These are phyloP conservation scores for Rhynchosporium secalis DNA, from an alignment of 2,329 filamentous ascomycete genomes.

Conservation along the genomic window DNA sequence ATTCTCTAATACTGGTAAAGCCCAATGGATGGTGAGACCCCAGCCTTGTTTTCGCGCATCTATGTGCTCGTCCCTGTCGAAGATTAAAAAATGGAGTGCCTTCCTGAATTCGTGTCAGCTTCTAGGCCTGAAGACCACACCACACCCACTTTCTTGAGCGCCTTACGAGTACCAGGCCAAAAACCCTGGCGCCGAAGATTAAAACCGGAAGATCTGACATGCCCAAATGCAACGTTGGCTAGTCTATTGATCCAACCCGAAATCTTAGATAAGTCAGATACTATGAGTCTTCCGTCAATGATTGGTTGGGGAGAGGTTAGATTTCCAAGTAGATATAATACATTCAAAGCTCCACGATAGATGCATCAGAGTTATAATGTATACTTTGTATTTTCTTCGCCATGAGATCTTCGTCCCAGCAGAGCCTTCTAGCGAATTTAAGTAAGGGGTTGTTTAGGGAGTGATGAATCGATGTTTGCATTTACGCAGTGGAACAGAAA, in stretches of 20 bases:
- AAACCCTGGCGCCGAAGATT: constrained; percentile 41
- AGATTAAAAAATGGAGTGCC: constrained; percentile 52
- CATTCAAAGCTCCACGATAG: no score
- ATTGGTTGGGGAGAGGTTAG: no score
- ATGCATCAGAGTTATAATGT: no score
- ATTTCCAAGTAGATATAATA: no score
- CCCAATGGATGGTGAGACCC: constrained; percentile 66
- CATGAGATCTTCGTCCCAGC: no score
- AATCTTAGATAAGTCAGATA: background rate
- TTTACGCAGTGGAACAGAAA: background rate
- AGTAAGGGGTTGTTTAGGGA: no score
- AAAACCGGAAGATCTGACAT: constrained; percentile 27
- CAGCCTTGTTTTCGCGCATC: constrained; percentile 54
- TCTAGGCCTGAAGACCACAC: background rate
- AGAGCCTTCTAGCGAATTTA: no score
- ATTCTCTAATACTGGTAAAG: constrained; percentile 51
- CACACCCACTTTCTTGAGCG: constrained; percentile 28
- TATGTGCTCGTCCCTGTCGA: constrained; percentile 54
- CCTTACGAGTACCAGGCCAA: constrained; percentile 40
- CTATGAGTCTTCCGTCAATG: no score
- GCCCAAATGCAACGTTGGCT: no score
- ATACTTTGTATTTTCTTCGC: no score
- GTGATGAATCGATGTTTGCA: no score
- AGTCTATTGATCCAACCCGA: background rate
- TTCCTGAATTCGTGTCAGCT: constrained; percentile 6